Evolutionary conservation across 352 stramenopile species (phyloP).

Genomic region (Pythium utonaiense): DNA sequence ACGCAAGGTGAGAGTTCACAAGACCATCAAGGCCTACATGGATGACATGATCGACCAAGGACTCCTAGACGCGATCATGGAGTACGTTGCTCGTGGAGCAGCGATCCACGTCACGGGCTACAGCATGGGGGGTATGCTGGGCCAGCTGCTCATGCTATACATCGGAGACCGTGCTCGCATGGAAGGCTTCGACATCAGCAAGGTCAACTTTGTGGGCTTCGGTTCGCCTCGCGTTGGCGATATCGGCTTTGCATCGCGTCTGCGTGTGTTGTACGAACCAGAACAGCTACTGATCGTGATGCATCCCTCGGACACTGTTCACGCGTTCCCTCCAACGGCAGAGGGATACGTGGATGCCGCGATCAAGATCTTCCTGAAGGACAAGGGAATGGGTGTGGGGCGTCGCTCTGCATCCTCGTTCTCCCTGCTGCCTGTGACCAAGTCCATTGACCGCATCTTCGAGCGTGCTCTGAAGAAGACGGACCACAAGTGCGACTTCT

Average conservation of each 20-base stretch:
- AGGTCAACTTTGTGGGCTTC: constrained; percentile 85
- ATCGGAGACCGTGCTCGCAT: constrained; percentile 75
- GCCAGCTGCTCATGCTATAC: constrained; percentile 77
- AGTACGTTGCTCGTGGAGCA: constrained; percentile 68
- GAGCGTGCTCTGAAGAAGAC: constrained; percentile 56
- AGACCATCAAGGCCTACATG: constrained; percentile 78
- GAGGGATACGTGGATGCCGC: constrained; percentile 77
- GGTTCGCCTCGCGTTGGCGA: constrained; percentile 76
- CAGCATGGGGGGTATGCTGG: constrained; percentile 83
- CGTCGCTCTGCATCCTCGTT: constrained; percentile 67
- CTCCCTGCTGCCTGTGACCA: constrained; percentile 71
- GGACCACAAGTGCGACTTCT: constrained; percentile 53
- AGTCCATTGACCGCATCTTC: constrained; percentile 71
- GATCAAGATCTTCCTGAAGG: constrained; percentile 84
- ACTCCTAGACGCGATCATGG: constrained; percentile 66
- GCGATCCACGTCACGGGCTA: constrained; percentile 82
- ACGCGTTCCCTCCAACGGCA: constrained; percentile 77
- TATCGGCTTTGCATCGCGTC: constrained; percentile 66
- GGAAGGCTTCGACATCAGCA: constrained; percentile 63
- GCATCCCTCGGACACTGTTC: constrained; percentile 77
- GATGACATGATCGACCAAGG: constrained; percentile 84
- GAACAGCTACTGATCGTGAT: constrained; percentile 84
- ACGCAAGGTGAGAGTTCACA: constrained; percentile 65
- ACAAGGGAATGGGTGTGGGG: constrained; percentile 59
- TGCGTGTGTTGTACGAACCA: constrained; percentile 71